Evolutionary conservation across 108 stramenopile genomes (phyloP).

Genomic region (Schizochytrium sp.): DNA sequence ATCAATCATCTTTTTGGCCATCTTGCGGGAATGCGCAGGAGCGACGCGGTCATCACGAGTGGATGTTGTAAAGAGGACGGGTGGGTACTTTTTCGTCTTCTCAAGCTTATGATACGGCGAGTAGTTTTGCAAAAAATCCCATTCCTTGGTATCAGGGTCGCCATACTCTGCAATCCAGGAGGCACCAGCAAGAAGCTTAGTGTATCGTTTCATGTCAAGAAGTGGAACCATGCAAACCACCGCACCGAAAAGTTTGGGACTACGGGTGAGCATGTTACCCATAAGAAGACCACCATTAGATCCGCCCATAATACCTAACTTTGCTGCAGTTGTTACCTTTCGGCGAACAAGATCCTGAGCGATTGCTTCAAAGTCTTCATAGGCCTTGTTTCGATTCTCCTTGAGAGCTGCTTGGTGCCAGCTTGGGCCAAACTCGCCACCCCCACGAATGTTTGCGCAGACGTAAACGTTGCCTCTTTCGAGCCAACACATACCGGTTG

Average conservation of each 20-base stretch:
- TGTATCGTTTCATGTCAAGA: slow-evolving; percentile 90
- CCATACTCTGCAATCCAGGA: slow-evolving; percentile 99
- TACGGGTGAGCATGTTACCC: slow-evolving; percentile 84
- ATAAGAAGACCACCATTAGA: slow-evolving; percentile 94
- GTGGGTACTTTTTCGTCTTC: slow-evolving; percentile 18
- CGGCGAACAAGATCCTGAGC: slow-evolving; percentile 83
- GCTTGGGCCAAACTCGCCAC: slow-evolving; percentile 88
- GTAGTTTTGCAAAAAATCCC: slow-evolving; percentile 84
- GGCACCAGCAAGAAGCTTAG: slow-evolving; percentile 85
- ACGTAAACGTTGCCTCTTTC: slow-evolving; percentile 91
- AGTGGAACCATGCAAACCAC: slow-evolving; percentile 94
- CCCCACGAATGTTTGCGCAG: slow-evolving; percentile 94
- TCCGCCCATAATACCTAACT: slow-evolving; percentile 91
- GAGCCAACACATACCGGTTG: slow-evolving; percentile 85
- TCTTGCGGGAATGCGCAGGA: slow-evolving; percentile 91
- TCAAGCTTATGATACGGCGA: slow-evolving; percentile 90
- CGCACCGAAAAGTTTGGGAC: slow-evolving; percentile 93
- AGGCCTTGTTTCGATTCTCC: slow-evolving; percentile 86
- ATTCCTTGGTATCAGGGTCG: slow-evolving; percentile 90
- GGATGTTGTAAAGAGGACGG: slow-evolving; percentile 48
- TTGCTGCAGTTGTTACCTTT: slow-evolving; percentile 83
- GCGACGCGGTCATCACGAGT: slow-evolving; percentile 94
- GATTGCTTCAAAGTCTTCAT: slow-evolving; percentile 95
- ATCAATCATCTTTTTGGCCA: slow-evolving; percentile 84
- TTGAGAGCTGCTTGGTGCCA: slow-evolving; percentile 90